Evolutionary conservation across 768 basidiomycete species (phyloP), one percentile per base, ranked within the genome.

Genomic region (Serendipita indica): DNA sequence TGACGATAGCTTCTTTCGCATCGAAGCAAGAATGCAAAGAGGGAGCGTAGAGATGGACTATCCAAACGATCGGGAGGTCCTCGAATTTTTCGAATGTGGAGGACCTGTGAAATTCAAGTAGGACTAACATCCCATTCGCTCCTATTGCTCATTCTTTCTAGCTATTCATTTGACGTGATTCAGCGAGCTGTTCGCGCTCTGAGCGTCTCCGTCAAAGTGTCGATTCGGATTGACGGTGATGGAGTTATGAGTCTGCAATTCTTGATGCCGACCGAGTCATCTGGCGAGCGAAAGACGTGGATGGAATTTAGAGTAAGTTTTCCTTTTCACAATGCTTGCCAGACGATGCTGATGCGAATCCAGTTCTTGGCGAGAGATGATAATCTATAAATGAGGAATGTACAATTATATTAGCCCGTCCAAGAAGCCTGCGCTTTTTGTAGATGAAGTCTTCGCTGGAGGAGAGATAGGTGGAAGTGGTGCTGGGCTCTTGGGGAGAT

Each of bases 1-100:
- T 32, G 62, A 69, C n/a, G 79, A 76, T 66, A 83, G 83, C 0
- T 80, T 86, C 66, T 79, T 97, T 35, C 79, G 87, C 20, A 84
- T 97, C 52, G 82, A 83, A 59, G 89, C 86, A 0, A 77, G 75
- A 3, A 90, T 92, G 3, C 79, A 82, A 30, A 88, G 88, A 68
- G 93, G 91, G 3, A 86, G 78, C 62, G 87, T 88, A 1, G 88
- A 94, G 75, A 89, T 97, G 83, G 93, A 99, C 70, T 98, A 93
- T 62, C 91, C 91, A 2, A 91, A 89, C 64, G 91, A 94, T 65
- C 77, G 79, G 49, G 91, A 96, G 54, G 87, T 98, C 0, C 76
- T 97, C 30, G 91, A 96, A 69, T 80, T 82, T 0, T 91, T 96
- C 64, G 88, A 94, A 61, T 97, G 93, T 68, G 73, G 69, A 10